Conservation (phyloP, 2,329 filamentous ascomycete genomes). For the Calonectria pteridis region DNA sequence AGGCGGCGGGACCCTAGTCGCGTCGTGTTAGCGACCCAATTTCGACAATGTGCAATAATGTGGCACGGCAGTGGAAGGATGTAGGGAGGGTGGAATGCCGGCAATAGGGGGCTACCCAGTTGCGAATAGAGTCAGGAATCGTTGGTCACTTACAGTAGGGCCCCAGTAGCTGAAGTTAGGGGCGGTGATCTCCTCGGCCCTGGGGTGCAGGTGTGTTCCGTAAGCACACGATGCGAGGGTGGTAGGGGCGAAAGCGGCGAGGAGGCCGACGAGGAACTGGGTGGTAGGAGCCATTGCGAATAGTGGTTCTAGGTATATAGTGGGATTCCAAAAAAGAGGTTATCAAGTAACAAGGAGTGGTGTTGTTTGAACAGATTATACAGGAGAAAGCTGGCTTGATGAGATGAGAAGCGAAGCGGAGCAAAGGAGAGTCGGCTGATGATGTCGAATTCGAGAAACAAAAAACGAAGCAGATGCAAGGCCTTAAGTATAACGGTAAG, state of each 20-base stretch:
- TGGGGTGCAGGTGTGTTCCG: conserved; percentile 52
- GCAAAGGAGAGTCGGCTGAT: background rate
- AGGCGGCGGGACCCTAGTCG: conserved; percentile 62
- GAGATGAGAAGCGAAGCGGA: background rate
- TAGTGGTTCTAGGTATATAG: background rate
- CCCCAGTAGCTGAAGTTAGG: conserved; percentile 55
- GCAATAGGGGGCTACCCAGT: no score
- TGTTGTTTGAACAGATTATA: background rate
- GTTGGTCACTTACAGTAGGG: conserved; percentile 42
- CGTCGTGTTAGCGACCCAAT: background rate
- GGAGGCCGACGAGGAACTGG: conserved; percentile 31
- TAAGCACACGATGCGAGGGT: conserved; percentile 54
- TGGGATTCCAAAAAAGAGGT: background rate
- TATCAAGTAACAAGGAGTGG: background rate
- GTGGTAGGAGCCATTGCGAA: background rate
- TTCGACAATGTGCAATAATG: background rate
- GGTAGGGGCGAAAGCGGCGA: conserved; percentile 34
- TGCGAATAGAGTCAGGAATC: no score
- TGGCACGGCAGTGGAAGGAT: background rate
- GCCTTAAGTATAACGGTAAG: conserved; percentile 9
- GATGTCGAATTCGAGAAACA: conserved; percentile 4
- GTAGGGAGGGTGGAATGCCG: background rate
- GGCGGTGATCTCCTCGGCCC: conserved; percentile 47
- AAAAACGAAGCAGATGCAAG: background rate
- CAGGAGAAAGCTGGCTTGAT: background rate